Conservation (phyloP, 768 basidiomycete species). For the Tricholoma terreum region DNA sequence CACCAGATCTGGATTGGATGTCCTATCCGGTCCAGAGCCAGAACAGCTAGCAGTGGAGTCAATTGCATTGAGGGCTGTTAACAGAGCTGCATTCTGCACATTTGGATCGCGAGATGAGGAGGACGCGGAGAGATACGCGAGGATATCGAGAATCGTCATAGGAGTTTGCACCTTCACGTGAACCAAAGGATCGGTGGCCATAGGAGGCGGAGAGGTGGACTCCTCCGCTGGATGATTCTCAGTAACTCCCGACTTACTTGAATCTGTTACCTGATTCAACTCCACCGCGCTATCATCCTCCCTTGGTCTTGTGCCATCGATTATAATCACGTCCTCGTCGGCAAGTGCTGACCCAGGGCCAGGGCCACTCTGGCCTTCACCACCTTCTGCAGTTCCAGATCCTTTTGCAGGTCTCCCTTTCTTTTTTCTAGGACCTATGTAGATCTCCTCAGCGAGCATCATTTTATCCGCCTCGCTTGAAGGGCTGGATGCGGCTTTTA, state of each 20-base stretch:
- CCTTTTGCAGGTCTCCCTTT: slow-evolving; percentile 36
- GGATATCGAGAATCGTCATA: slow-evolving; percentile 25
- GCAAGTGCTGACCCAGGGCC: neutral
- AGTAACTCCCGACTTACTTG: slow-evolving; percentile 1
- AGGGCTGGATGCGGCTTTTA: slow-evolving; percentile 2
- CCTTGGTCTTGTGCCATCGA: neutral
- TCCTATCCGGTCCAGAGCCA: slow-evolving; percentile 1
- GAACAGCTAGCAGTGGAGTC: slow-evolving; percentile 17
- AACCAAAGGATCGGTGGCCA: slow-evolving; percentile 11
- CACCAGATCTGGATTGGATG: slow-evolving; percentile 30
- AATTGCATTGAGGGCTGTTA: slow-evolving; percentile 24
- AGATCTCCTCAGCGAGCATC: slow-evolving; percentile 37
- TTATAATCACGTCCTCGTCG: neutral
- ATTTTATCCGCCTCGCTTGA: slow-evolving; percentile 42
- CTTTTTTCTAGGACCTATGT: slow-evolving; percentile 46
- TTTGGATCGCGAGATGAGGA: slow-evolving; percentile 12
- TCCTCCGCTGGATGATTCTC: slow-evolving; percentile 10
- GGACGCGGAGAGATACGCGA: slow-evolving; percentile 27
- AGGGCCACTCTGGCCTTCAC: neutral
- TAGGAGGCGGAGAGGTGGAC: slow-evolving; percentile 17
- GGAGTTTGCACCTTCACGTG: slow-evolving; percentile 13
- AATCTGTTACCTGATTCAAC: neutral
- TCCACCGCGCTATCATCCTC: neutral
- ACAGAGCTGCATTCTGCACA: slow-evolving; percentile 21
- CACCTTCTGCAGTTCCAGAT: neutral